Percentiles rank a stretch among this genome's conserved stretches.
Conservation (phyloP, 208 protist species). For the Leptomonas pyrrhocoris region DNA sequence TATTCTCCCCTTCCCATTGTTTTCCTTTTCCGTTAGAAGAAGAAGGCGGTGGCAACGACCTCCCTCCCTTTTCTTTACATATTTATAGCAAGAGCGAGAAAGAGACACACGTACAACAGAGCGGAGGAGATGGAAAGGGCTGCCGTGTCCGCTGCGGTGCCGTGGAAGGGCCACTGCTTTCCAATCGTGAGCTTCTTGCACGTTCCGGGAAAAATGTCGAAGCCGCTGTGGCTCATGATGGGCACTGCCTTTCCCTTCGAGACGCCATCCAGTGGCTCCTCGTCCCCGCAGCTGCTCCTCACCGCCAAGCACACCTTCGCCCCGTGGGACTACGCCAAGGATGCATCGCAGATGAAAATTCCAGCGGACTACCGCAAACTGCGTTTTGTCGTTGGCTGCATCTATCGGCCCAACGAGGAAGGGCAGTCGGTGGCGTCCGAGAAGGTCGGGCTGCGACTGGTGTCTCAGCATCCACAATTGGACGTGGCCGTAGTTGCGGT, state of each 20-base stretch:
- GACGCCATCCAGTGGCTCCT: not conserved
- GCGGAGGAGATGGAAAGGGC: not conserved
- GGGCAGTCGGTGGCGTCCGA: constrained; percentile 30
- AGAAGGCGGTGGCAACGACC: no score
- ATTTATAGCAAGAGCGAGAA: no score
- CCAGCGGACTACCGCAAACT: constrained; percentile 75
- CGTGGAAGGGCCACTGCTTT: constrained; percentile 35
- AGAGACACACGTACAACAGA: no score
- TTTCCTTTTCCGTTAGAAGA: not conserved
- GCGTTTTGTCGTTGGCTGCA: constrained; percentile 61
- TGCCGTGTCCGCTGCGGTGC: not conserved
- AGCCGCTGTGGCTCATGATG: constrained; percentile 87
- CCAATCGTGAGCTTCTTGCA: constrained; percentile 82
- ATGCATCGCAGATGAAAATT: constrained; percentile 66
- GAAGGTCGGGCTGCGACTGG: constrained; percentile 34
- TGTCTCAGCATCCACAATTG: constrained; percentile 59
- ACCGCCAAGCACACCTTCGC: constrained; percentile 82
- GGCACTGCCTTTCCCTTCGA: constrained; percentile 67
- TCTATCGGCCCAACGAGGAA: constrained; percentile 42
- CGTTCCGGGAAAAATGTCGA: constrained; percentile 81
- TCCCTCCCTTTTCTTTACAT: no score
- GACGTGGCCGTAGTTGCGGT: constrained; percentile 66
- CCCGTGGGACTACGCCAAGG: constrained; percentile 70
- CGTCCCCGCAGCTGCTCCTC: constrained; percentile 47
- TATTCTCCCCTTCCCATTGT: not conserved